phyloP scores from a whole-genome alignment of 139 green algal genomes.

The Picocystis salinarum region DNA sequence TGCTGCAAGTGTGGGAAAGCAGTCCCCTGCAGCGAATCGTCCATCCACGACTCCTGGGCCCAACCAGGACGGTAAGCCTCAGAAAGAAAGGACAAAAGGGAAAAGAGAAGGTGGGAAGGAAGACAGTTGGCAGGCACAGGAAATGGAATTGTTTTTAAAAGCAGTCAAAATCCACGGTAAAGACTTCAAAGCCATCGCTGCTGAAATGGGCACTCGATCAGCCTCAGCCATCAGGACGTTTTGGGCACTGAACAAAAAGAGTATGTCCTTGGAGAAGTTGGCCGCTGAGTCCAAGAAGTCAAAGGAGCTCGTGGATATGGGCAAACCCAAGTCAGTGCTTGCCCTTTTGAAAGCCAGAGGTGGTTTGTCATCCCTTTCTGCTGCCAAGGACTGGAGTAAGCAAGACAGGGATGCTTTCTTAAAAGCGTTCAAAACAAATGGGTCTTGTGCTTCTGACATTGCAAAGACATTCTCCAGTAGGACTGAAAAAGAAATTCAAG shows the following conservation, averaged over 20 bases:
- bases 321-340: not conserved
- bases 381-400: not conserved
- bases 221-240: constrained; percentile 25
- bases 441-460: not conserved
- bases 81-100: no score
- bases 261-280: constrained; percentile 28
- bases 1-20: not conserved
- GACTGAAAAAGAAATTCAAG: not conserved
- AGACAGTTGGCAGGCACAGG: constrained; percentile 25
- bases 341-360: not conserved
- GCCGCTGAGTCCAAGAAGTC: constrained; percentile 7
- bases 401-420: constrained; percentile 7
- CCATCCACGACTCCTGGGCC: not conserved
- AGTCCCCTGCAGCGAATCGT: not conserved
- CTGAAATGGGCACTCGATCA: constrained; percentile 19
- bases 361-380: not conserved
- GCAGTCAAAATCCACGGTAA: constrained; percentile 26
- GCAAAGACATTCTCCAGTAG: not conserved
- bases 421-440: no score
- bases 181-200: constrained; percentile 25
- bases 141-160: constrained; percentile 24
- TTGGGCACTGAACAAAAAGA: constrained; percentile 28
- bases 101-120: no score
- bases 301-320: not conserved
- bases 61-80: not conserved